phyloP scores from a whole-genome alignment of 306 rosid genomes.

The Rosa rugosa region DNA sequence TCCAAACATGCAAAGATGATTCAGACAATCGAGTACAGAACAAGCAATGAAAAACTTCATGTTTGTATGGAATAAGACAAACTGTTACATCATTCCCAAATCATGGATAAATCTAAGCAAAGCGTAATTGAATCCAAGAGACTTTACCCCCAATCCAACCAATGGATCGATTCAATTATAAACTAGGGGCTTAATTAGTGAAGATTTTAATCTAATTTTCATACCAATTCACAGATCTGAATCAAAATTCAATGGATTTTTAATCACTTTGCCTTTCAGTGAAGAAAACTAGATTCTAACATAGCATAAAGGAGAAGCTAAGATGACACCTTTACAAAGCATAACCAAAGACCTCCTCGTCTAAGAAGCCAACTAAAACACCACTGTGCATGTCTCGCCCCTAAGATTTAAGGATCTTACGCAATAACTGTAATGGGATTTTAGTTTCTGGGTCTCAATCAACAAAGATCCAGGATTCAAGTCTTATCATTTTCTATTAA shows the following conservation, averaged over 20 bases:
- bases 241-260: not conserved
- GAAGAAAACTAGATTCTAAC: not conserved
- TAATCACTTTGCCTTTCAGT: not conserved
- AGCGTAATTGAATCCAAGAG: not conserved
- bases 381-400: not conserved
- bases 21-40: not conserved
- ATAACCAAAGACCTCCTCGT: not conserved
- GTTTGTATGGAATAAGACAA: not conserved
- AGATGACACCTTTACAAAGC: not conserved
- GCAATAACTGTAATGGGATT: not conserved
- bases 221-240: not conserved
- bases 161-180: not conserved
- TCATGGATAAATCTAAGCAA: not conserved
- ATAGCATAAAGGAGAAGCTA: conserved; percentile 2
- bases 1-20: not conserved
- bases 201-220: not conserved
- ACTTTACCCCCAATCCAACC: not conserved
- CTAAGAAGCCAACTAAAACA: not conserved
- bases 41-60: not conserved
- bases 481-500: not conserved
- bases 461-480: not conserved
- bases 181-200: not conserved
- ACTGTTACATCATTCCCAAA: conserved; percentile 3
- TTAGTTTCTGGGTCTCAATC: conserved; percentile 6
- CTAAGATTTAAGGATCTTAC: not conserved